Evolutionary conservation across 2,329 filamentous ascomycete genomes (phyloP), one percentile per base, ranked within the genome.

Genomic region (Verticillium klebahnii): DNA sequence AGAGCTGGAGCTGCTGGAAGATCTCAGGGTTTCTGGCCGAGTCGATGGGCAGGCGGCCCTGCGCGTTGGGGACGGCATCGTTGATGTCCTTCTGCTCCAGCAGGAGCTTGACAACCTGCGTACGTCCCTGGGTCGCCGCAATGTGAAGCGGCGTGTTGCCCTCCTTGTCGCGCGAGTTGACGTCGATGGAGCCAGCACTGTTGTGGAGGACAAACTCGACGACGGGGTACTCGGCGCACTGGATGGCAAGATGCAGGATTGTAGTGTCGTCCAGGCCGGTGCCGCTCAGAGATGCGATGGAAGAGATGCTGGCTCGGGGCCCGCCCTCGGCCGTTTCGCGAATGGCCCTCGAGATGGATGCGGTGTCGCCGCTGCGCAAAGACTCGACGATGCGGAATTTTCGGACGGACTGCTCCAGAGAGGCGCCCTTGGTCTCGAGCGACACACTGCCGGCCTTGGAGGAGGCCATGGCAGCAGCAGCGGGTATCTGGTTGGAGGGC

Each of bases 331-430:
- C 75, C 50, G 84, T 85, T 63, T 93, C 90, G 63, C 89, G 84
- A 67, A 97, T 91, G 1, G 91, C 91, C 73, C 89, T 94, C 34
- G 91, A 92, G 69, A 99, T 97, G 40, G 91, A 91, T 15, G 89
- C 89, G 0, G 92, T 96, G 73, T 99, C 94, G 60, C 95, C 95
- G 73, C 86, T 95, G 67, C 94, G 87, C 66, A 99, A 80, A 52
- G 93, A 90, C 78, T 98, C 95, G 72, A 98, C 97, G 56, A 97
- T 87, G 67, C 93, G 89, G 76, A 99, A 99, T 67, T 96, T 93
- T 72, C 90, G 88, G 60, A 99, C 92, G 0, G 94, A 97, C 75
- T 97, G 93, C 73, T 99, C 93, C 62, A 99, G 90, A 29, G 86
- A 88, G 39, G 72, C 76, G 31, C 74, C 76, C 70, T 80, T 84